Base-by-base conservation (phyloP, 2,329 filamentous ascomycete genomes). In the Epichloe gansuensis region DNA sequence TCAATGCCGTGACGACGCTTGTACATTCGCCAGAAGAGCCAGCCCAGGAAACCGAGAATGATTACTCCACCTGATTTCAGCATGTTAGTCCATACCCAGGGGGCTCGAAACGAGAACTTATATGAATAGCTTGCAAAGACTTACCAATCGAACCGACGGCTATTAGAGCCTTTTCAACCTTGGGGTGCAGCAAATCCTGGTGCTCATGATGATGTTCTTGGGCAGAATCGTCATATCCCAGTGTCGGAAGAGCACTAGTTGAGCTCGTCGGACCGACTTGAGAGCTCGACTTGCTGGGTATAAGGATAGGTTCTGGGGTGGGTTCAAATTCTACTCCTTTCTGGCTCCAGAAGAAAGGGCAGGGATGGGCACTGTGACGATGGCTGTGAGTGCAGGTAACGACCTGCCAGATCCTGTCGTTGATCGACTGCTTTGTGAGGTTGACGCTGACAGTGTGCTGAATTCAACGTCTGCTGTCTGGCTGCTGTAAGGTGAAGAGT, bases 1-100 rank as follows among this genome's bases (percentile, higher is more conserved):
- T 67, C 69, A 72, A 23, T 43, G 7, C 46, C 34, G 58, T 58
- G 42, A 12, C 52, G 54, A 43, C 52, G 52, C 38, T 52, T 58
- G 35, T 45, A 63, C n/a, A 42, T 50, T n/a, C 70, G 67, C 64
- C 69, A 75, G 5, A 71, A 60, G 25, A 76, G 63, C 73, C 72
- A 77, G 7, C 59, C 58, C 25, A 76, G 53, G 54, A 75, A 72
- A 50, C 68, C 72, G 8, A 74, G 54, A 31, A 74, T 59, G 21
- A 77, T 69, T 48, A 75, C 73, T 5, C 66, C 68, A 31, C 71
- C 75, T 61, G 31, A 11, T n/a, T 35, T 49, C n/a, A n/a, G 17
- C 21, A 5, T 12, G 23, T 25, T 45, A 50, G 48, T 45, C 5
- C 28, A 44, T n/a, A 4, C 34, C 25, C 5, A 31, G 28, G 9